These are phyloP conservation scores for Aspergillus ibericus DNA, from an alignment of 2,329 filamentous ascomycete species.

Conservation along the genomic window DNA sequence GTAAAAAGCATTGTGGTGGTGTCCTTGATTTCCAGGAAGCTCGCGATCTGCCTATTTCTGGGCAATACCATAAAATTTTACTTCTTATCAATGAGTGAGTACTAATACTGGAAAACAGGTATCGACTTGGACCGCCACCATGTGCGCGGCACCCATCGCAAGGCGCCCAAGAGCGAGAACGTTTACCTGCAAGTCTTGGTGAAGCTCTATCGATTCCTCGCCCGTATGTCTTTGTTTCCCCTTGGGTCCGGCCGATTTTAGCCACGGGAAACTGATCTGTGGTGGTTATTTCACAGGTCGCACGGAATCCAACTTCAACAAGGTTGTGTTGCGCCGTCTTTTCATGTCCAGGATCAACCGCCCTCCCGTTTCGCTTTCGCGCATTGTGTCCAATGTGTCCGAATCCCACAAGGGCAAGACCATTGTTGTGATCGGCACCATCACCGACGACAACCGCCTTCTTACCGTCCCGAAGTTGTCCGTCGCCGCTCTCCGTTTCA, in stretches of 20 bases:
- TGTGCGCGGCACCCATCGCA: slow-evolving; percentile 72
- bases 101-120: slow-evolving; percentile 39
- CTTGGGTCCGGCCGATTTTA: not conserved
- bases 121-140: slow-evolving; percentile 63
- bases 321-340: slow-evolving; percentile 93
- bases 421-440: slow-evolving; percentile 87
- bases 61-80: not conserved
- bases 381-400: slow-evolving; percentile 69
- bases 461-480: slow-evolving; percentile 87
- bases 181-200: slow-evolving; percentile 96
- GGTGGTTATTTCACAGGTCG: slow-evolving; percentile 61
- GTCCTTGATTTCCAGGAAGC: not conserved
- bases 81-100: not conserved
- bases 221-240: slow-evolving; percentile 60
- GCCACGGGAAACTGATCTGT: slow-evolving; percentile 18
- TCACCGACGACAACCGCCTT: slow-evolving; percentile 97
- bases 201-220: slow-evolving; percentile 97
- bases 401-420: slow-evolving; percentile 68
- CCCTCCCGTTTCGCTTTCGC: slow-evolving; percentile 89
- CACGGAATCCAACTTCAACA: slow-evolving; percentile 98
- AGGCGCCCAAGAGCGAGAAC: slow-evolving; percentile 97
- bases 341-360: slow-evolving; percentile 99
- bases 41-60: not conserved
- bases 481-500: slow-evolving; percentile 94
- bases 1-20: slow-evolving; percentile 15